Base-by-base conservation (phyloP, 495 filamentous ascomycete genomes). In the Penicillium odoratum region DNA sequence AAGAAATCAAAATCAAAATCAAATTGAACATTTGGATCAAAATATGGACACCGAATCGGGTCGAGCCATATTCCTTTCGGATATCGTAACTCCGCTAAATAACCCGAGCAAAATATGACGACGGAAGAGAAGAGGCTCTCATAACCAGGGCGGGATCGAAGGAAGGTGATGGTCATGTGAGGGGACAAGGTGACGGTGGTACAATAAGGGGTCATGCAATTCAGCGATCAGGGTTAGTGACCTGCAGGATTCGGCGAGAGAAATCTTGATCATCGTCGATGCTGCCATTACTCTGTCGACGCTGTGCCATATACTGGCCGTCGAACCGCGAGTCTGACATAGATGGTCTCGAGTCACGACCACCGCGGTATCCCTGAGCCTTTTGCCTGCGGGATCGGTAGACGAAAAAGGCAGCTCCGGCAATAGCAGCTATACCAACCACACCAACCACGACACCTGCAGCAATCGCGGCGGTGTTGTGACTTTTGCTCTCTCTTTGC, bases 211-310 rank as follows among this genome's bases (percentile, higher is more conserved):
- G 29, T 59, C 53, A 31, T 51, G 28, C 42, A 46, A n/a, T 13
- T 63, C 69, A 74, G 51, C 62, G 62, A 16, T 82, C 78, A 16
- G 79, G 80, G 58, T 82, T 82, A 16, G 77, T 81, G 43, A 82
- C 78, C 85, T 94, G 91, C 69, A 98, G 81, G 71, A 98, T 96
- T 67, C 89, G 88, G 72, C 94, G 84, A 56, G 94, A 97, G 75
- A 97, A 98, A 73, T 98, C 94, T 71, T 95, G 85, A 74, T 97
- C 94, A 70, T 98, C 95, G 63, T 93, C 93, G 69, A 98, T 98
- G 75, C 93, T 97, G 63, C 93, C 94, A 73, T 93, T 90, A 74
- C 94, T 98, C 77, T 93, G 86, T 71, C 94, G 85, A 67, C 92
- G 81, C 62, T 94, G 85, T 55, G 85, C 85, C 87, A 97, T 90